Base-by-base conservation (phyloP, 192 early-diverging fungal genomes). In the Coemansia sp. region DNA sequence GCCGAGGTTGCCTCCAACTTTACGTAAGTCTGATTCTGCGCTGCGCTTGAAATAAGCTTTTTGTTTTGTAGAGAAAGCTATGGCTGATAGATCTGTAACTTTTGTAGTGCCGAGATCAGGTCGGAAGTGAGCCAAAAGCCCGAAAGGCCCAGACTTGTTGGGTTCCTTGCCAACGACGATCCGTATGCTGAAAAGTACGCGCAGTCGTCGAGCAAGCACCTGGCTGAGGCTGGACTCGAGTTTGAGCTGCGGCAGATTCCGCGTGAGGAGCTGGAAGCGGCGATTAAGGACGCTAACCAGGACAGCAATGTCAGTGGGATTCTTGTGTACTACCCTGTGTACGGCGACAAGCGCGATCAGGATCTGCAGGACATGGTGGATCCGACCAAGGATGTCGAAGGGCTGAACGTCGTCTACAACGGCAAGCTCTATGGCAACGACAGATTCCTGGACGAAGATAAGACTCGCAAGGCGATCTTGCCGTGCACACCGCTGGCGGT, bases 271-370 rank as follows among this genome's bases (percentile, higher is more conserved):
- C 87, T 99, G 21, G 95, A 97, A 72, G 84, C 88, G 55, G 82
- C 82, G 65, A 88, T 99, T 58, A 74, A 89, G 49, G 91, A 90
- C 41, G 97, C 96, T 12, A 99, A 99, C 77, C 76, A 87, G 49
- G 97, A 99, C 63, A 54, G 72, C 4, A 58, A 58, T 1, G 91
- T 99, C 19, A 89, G 95, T 72, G 97, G 97, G 26, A 97, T 99
- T 65, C 93, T 99, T 87, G 93, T 99, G 27, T 99, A 99, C 82
- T 99, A 99, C 71, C 97, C 97, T 11, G 94, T 97, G 14, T 98
- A 94, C 85, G 93, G 93, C 45, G 91, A 89, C 62, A 87, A 90
- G 27, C 93, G 94, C 85, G 97, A 99, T 77, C 88, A 90, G 70
- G 93, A 96, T 69, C 80, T 99, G 60, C 94, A 95, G 76, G 95